Evolutionary conservation across 768 basidiomycete genomes (phyloP).

Genomic region (Suillus americanus): DNA sequence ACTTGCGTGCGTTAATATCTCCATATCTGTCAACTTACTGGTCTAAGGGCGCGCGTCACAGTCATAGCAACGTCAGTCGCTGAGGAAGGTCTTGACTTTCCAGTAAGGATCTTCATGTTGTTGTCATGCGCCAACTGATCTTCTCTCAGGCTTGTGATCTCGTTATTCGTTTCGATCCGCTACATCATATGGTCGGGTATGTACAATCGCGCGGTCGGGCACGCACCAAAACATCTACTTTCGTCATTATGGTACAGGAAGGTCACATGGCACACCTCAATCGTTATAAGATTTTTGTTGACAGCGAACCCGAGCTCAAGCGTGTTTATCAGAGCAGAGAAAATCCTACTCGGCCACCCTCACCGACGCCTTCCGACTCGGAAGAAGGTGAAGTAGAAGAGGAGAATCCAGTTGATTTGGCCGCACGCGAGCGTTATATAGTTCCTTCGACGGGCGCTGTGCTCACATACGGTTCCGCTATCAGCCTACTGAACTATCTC

Average conservation of each 20-base stretch:
- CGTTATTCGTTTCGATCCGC: slow-evolving; percentile 80
- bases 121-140: slow-evolving; percentile 3
- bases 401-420: slow-evolving; percentile 56
- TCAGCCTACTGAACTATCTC: slow-evolving; percentile 70
- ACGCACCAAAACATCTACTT: slow-evolving; percentile 71
- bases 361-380: slow-evolving; percentile 26
- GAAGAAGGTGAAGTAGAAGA: slow-evolving; percentile 39
- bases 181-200: slow-evolving; percentile 84
- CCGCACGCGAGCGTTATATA: slow-evolving; percentile 69
- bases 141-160: slow-evolving; percentile 75
- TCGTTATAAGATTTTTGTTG: slow-evolving; percentile 57
- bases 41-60: slow-evolving; percentile 20
- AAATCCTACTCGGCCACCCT: slow-evolving; percentile 29
- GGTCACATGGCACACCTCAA: slow-evolving; percentile 53
- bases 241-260: slow-evolving; percentile 77
- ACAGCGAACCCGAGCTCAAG: slow-evolving; percentile 65
- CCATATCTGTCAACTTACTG: background rate
- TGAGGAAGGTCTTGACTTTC: slow-evolving; percentile 92
- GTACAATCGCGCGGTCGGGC: slow-evolving; percentile 90
- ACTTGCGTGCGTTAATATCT: slow-evolving; percentile 54
- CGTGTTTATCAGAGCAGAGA: slow-evolving; percentile 57
- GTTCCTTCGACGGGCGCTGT: slow-evolving; percentile 73
- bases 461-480: slow-evolving; percentile 75
- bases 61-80: slow-evolving; percentile 87
- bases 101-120: slow-evolving; percentile 40